Evolutionary conservation across 164 flowering plant genomes (phyloP).

Genomic region (Aristolochia contorta): DNA sequence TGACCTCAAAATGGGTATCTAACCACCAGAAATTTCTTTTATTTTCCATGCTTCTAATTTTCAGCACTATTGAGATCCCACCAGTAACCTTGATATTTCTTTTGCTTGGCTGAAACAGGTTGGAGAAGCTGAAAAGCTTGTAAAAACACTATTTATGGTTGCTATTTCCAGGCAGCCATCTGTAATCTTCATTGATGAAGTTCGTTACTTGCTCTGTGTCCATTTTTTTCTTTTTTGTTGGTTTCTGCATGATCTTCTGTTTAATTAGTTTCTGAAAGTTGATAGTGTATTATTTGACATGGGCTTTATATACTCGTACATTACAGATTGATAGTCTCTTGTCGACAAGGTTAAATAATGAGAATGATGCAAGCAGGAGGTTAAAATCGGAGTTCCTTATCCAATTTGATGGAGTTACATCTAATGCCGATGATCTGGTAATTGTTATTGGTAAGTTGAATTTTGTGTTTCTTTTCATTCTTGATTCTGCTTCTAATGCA

Average conservation of each 20-base stretch:
- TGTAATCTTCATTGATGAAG: constrained; percentile 95
- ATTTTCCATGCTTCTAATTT: neutral
- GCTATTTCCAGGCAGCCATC: constrained; percentile 93
- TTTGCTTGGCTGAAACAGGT: constrained; percentile 37
- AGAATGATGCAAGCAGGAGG: constrained; percentile 95
- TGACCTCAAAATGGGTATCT: constrained; percentile 97
- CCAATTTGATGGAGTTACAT: constrained; percentile 97
- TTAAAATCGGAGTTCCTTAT: constrained; percentile 95
- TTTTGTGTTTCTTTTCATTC: neutral
- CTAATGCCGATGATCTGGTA: constrained; percentile 70
- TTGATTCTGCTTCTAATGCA: neutral
- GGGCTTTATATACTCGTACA: neutral
- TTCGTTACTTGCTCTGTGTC: constrained; percentile 23
- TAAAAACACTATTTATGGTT: constrained; percentile 90
- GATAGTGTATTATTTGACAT: neutral
- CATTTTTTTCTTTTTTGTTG: neutral
- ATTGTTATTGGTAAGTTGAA: constrained; percentile 77
- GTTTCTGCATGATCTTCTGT: neutral
- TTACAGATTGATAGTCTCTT: constrained; percentile 92
- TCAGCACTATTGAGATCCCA: neutral
- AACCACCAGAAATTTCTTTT: neutral
- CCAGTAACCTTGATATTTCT: constrained; percentile 2
- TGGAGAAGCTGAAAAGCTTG: constrained; percentile 97
- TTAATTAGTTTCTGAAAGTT: neutral
- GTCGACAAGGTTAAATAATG: constrained; percentile 80